A percentile compares a stretch with the other conserved stretches of the same genome.
Conservation (phyloP, 2,329 filamentous ascomycete genomes). For the Colletotrichum sp. region DNA sequence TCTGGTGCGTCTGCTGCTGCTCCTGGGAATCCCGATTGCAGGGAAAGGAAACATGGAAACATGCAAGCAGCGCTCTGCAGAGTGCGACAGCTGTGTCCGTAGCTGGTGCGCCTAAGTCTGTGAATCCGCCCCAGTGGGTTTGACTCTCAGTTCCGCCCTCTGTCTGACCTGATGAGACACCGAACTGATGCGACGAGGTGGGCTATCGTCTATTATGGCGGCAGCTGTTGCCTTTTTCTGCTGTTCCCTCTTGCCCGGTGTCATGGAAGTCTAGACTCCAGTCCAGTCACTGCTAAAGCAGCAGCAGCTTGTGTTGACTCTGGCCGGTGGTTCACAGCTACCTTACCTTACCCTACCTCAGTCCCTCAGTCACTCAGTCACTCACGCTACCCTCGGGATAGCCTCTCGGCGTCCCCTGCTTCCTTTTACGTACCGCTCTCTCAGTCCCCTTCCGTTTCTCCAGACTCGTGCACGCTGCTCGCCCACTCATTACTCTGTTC, state of each 20-base stretch:
- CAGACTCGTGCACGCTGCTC: background rate
- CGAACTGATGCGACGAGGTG: background rate
- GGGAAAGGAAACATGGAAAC: background rate
- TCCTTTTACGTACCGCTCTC: constrained; percentile 13
- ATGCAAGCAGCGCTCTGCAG: background rate
- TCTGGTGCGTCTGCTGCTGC: background rate
- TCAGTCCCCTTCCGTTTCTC: background rate
- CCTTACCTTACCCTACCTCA: background rate
- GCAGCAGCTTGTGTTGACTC: background rate
- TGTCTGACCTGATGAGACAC: background rate
- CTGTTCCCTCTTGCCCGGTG: background rate
- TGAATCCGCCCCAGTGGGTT: background rate
- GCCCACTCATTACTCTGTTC: constrained; percentile 12
- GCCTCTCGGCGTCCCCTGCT: constrained; percentile 4
- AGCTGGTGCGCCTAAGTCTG: background rate
- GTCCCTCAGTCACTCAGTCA: background rate
- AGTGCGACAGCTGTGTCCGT: background rate
- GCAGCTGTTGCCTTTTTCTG: background rate
- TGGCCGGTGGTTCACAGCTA: background rate
- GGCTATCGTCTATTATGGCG: background rate
- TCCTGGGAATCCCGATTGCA: constrained; percentile 3
- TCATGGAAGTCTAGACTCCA: background rate
- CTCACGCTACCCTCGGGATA: constrained; percentile 5
- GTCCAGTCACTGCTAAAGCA: background rate
- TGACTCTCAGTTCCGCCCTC: background rate